Evolutionary conservation across 106 monocot genomes (phyloP), one percentile per base, ranked within the genome.

Genomic region (Iris macrosiphon): DNA sequence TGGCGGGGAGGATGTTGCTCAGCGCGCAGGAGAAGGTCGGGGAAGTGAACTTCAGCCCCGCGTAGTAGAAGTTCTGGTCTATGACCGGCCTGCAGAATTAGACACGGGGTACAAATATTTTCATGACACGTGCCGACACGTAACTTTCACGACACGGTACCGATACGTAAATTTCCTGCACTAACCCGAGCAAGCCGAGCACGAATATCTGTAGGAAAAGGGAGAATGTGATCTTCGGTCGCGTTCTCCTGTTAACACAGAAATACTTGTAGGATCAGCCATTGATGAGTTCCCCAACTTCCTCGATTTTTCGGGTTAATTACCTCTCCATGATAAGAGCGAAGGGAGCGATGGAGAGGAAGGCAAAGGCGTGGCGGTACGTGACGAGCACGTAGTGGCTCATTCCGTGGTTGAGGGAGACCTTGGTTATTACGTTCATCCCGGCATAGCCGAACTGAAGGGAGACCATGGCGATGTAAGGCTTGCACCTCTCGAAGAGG

Each of bases 1-100:
- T 84, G 65, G 83, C 83, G 0, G 83, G 83, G 45, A 84, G 61
- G 18, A 84, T 79, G 78, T 84, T 84, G 73, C 83, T 84, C 78
- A 84, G 74, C 26, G 83, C 83, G 22, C 78, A 84, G 19, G 83
- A 70, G 62, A 84, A 84, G 31, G 83, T 78, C 14, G 83, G 78
- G 15, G 83, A 78, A 10, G 83, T 84, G 52, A 54, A 71, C 70
- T 84, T 78, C 10, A 84, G 19, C 2, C 83, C 83, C 0, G 71
- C 74, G 31, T 84, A 84, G 74, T 84, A 84, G 75, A 84, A 78
- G 63, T 84, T 84, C 34, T 84, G 83, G 45, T 84, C 83, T 2
- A 84, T 78, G 6, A 84, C 83, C 13, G 83, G 83, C 41, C 82
- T 83, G 63, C 21, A 40, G 27, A 7, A 25, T 15, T 10, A 42